Evolutionary conservation across 441 rosid genomes (phyloP).

Genomic region (Euphorbia corollata): DNA sequence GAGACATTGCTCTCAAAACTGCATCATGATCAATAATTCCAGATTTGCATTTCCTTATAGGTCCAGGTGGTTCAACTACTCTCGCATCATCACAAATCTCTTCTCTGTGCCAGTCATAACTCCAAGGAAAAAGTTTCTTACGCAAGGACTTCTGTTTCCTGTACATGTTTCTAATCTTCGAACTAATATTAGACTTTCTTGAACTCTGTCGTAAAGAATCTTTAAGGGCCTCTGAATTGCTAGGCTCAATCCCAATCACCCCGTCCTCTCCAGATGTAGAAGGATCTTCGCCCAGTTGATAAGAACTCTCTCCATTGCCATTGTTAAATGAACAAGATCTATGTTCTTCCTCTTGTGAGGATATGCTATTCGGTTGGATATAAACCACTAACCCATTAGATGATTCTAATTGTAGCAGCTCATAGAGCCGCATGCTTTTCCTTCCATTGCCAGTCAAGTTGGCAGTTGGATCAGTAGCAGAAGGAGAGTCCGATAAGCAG

Average conservation of each 20-base stretch:
- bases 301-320: conserved; percentile 29
- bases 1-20: conserved; percentile 77
- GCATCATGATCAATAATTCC: conserved; percentile 70
- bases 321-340: conserved; percentile 30
- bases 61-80: conserved; percentile 51
- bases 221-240: too few relatives aligned
- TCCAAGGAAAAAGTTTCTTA: conserved; percentile 92
- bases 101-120: conserved; percentile 93
- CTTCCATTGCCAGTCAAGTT: conserved; percentile 46
- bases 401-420: conserved; percentile 75
- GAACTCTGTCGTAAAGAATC: conserved; percentile 41
- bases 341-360: conserved; percentile 24
- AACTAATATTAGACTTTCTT: conserved; percentile 49
- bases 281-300: conserved; percentile 48
- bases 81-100: conserved; percentile 56
- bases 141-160: conserved; percentile 77
- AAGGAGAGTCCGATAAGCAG: too few relatives aligned
- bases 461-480: conserved; percentile 36
- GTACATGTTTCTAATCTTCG: conserved; percentile 61
- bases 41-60: conserved; percentile 73
- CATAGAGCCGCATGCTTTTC: conserved; percentile 79
- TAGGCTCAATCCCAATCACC: too few relatives aligned
- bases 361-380: conserved; percentile 21
- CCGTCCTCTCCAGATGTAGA: conserved; percentile 80
- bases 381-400: conserved; percentile 34